Evolutionary conservation across 2,329 filamentous ascomycete species (phyloP), one percentile per base, ranked within the genome.

Genomic region (Botrytis cinerea): DNA sequence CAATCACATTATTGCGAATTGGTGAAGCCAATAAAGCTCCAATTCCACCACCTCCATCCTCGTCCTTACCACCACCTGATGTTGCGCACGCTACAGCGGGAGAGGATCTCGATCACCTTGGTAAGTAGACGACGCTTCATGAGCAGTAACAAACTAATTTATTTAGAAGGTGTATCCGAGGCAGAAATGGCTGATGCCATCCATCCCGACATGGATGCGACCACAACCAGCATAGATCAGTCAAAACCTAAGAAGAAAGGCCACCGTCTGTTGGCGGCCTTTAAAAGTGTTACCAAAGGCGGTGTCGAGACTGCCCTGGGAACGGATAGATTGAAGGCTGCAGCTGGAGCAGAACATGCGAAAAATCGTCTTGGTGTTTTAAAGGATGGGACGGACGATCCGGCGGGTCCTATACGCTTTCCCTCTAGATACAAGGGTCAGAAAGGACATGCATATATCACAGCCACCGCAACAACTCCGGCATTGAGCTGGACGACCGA

Each of bases 11-110:
- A 1, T 88, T 97, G 18, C 91, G 94, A 8, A 90, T 95, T 45
- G 93, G 93, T 59, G 94, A 97, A 82, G 89, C 88, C 18, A 95
- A 95, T 82, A 92, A 92, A 76, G 91, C 92, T 0, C 94, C 94
- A 0, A 82, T 97, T 0, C 93, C 93, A 0, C 90, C 87, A 0
- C 90, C 90, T 0, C 92, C 92, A 38, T 78, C 76, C 59, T 76
- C 77, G 48, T 75, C 76, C 20, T 60, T 75, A 25, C 78, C 78
- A 51, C 78, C 77, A 74, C 87, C 86, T 0, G 82, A 81, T n/a
- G 82, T 85, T 25, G 76, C 78, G 9, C 78, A 80, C 32, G 81
- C 85, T 73, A 85, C 87, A 25, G 85, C 84, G 18, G 85, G 86
- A 2, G 73, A 90, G 59, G 83, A 89, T 69, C 82, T 89, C 2